Evolutionary conservation across 805 yeast genomes (phyloP), one percentile per base, ranked within the genome.

Genomic region (Metschnikowia matae): DNA sequence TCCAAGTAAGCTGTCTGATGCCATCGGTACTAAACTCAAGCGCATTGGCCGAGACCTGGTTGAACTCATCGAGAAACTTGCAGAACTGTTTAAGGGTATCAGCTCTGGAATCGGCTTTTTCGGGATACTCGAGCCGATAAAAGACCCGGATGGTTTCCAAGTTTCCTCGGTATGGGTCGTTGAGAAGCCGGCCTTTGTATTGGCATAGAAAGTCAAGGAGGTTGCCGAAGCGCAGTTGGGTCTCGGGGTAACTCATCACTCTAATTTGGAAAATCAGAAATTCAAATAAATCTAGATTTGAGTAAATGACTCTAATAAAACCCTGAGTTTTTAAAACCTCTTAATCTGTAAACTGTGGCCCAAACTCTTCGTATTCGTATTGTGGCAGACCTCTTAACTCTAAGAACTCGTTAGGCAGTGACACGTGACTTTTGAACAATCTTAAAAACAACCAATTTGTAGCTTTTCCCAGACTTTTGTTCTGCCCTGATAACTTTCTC

Each of bases 101-200:
- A 4, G 38, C 40, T 14, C 44, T 31, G 7, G 33, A 2, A 3
- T 14, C 13, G 14, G 17, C 10, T 17, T 44, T 26, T 18, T 49
- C 21, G 4, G 49, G 37, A 14, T 33, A 49, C 13, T 39, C 21
- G 14, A 40, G 39, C 43, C 17, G 33, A 37, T 36, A 52, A 3
- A 50, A 31, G 17, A 35, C 35, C 6, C 45, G 33, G 6, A 55
- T 50, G 5, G 26, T 37, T 5, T 49, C 47, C 13, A 54, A 15
- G 10, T 54, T 48, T 2, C 60, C 60, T 1, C 52, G 43, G 46
- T 37, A 57, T 0, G 60, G 60, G 3, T 49, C 52, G 4, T 41
- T 49, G 21, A 57, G 53, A 5, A 57, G 51, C 2, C 51, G 37
- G 37, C 52, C 59, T 33, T 46, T 44, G 21, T 48, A 41, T 2